Evolutionary conservation across 257 asterid genomes (phyloP).

Genomic region (Fraxinus anomala): DNA sequence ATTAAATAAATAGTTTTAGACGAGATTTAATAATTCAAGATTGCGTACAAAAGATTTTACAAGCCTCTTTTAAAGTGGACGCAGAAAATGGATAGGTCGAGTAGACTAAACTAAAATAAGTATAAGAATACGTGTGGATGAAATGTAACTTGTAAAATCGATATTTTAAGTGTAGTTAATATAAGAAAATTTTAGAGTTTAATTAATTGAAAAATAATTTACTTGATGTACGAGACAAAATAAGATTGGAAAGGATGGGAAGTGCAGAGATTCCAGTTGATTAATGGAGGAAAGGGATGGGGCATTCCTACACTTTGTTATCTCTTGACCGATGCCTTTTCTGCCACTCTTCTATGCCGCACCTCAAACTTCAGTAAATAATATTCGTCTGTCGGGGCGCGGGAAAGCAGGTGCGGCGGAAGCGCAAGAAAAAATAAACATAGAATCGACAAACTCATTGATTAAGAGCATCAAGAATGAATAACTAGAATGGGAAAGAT

Average conservation of each 20-base stretch:
- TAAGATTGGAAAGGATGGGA: slow-evolving; percentile 77
- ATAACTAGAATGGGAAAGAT: no score
- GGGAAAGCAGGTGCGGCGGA: neutral
- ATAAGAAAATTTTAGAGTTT: neutral
- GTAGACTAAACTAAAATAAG: no score
- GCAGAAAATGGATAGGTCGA: neutral
- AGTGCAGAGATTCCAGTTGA: slow-evolving; percentile 85
- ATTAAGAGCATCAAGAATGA: neutral
- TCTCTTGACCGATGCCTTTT: slow-evolving; percentile 58
- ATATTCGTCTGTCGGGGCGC: neutral
- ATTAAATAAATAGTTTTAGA: no score
- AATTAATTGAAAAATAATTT: slow-evolving; percentile 10
- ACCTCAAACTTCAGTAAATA: neutral
- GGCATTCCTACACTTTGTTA: slow-evolving; percentile 66
- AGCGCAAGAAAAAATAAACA: neutral
- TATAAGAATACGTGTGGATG: no score
- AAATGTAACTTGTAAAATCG: neutral
- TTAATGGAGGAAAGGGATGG: slow-evolving; percentile 83
- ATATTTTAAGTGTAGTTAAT: neutral
- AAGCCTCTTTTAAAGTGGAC: no score
- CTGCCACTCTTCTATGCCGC: slow-evolving; percentile 43
- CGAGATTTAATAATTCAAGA: neutral
- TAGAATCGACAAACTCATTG: neutral
- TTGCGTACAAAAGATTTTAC: neutral
- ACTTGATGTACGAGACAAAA: slow-evolving; percentile 44